Base-by-base conservation (phyloP, 2,329 filamentous ascomycete genomes). In the Fusarium duplospermum region DNA sequence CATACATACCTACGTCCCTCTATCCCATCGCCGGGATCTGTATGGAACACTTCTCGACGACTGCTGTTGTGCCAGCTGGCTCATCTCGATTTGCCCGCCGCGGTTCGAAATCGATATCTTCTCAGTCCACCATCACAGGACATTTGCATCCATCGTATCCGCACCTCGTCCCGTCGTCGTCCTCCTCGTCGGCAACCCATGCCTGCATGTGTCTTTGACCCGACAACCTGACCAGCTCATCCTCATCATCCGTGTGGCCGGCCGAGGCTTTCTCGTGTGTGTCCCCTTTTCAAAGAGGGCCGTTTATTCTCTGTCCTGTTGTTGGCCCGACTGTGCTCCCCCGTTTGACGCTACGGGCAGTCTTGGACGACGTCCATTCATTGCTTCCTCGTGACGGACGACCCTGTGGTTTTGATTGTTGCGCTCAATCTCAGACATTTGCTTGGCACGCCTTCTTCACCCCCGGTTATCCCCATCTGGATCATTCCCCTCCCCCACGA, bases 61-160 rank as follows among this genome's bases (percentile, higher is more conserved):
- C 57, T 76, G 50, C 60, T 64, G 62, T 67, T 64, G 57, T 65
- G 74, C 73, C 76, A 77, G 69, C 72, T 77, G 76, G 76, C 75
- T 75, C 63, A 40, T 60, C 64, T 70, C 64, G 59, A 76, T 70
- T 72, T 77, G 76, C 54, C 61, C 22, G 10, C 45, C 22, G 16
- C 70, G 29, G 47, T 65, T 54, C 60, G 64, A 59, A 47, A 68
- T 36, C 20, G 16, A 18, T 29, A 7, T 57, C 57, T 40, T 70
- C 60, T 62, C 66, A 59, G 62, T 63, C 66, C 62, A 70, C 69
- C 50, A 65, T 64, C 63, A 71, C 70, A 61, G 33, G 47, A 50
- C 60, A 66, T 24, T 62, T 24, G 36, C 20, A 52, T 52, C 61
- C 20, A 36, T 36, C 60, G 45, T 31, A 31, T 62, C 64, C 45